These are phyloP conservation scores for Malus hybrid DNA, from an alignment of 331 rosid species.

Conservation along the genomic window DNA sequence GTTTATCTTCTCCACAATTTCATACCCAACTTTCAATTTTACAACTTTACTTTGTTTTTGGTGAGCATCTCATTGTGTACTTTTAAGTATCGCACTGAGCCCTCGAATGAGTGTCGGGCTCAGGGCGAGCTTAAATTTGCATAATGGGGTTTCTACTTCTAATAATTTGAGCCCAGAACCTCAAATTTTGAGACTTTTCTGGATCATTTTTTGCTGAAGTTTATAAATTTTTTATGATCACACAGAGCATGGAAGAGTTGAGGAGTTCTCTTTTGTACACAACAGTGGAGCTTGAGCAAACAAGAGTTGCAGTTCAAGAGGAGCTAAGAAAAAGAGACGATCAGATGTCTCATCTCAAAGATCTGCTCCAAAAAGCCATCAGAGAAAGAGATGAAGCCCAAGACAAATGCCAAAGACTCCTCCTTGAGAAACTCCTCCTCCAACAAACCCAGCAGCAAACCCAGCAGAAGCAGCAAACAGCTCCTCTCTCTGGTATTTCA, in stretches of 20 bases:
- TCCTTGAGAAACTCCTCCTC: conserved; percentile 52
- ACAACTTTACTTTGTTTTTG: neutral
- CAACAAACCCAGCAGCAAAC: conserved; percentile 33
- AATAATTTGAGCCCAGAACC: neutral
- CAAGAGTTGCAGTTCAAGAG: conserved; percentile 57
- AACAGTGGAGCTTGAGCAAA: conserved; percentile 81
- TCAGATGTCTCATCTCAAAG: conserved; percentile 51
- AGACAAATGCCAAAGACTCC: conserved; percentile 52
- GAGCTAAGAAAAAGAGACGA: conserved; percentile 87
- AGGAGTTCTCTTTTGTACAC: conserved; percentile 54
- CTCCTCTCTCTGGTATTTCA: conserved; percentile 79
- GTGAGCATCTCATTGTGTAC: neutral
- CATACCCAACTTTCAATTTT: neutral
- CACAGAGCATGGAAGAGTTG: conserved; percentile 79
- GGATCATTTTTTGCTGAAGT: neutral
- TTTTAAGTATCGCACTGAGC: too few species aligned
- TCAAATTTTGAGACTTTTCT: neutral
- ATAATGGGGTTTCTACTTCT: conserved; percentile 1
- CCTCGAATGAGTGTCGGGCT: neutral
- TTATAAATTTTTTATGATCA: conserved; percentile 5
- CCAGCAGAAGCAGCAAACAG: conserved; percentile 31
- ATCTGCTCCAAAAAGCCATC: conserved; percentile 50
- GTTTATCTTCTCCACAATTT: neutral
- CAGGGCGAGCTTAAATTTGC: neutral
- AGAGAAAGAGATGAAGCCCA: conserved; percentile 85